These are phyloP conservation scores for Hymenoscyphus salicellus DNA, from an alignment of 2,329 filamentous ascomycete species.

Conservation along the genomic window DNA sequence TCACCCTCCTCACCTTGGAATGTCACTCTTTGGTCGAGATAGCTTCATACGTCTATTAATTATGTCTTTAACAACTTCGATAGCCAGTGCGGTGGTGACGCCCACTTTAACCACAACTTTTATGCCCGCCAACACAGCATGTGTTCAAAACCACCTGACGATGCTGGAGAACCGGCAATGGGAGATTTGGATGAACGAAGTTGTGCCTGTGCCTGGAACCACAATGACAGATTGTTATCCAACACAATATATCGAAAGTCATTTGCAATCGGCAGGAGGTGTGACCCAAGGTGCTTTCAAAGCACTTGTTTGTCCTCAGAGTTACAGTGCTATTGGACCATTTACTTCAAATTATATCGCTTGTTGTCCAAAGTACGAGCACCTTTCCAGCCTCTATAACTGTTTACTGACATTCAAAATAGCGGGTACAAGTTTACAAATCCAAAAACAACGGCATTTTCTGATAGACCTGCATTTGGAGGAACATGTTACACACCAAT, in stretches of 20 bases:
- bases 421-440: constrained; percentile 21
- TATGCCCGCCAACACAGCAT: constrained; percentile 18
- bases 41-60: neutral
- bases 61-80: constrained; percentile 5
- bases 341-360: constrained; percentile 31
- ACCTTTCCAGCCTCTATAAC: neutral
- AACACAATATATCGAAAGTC: constrained; percentile 24
- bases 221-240: constrained; percentile 29
- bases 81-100: neutral
- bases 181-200: constrained; percentile 28
- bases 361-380: constrained; percentile 29
- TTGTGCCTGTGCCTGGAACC: constrained; percentile 25
- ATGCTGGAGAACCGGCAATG: constrained; percentile 25
- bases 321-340: constrained; percentile 20
- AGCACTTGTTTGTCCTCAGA: constrained; percentile 25
- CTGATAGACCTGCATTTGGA: constrained; percentile 26
- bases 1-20: neutral
- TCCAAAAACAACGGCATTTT: constrained; percentile 12
- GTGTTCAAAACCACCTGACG: constrained; percentile 25
- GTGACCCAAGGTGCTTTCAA: constrained; percentile 26
- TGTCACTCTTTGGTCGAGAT: neutral
- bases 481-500: constrained; percentile 28
- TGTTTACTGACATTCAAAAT: neutral
- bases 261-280: constrained; percentile 17
- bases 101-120: constrained; percentile 16